Evolutionary conservation across 2,329 filamentous ascomycete species (phyloP).

Genomic region (Parafenestella ontariensis): DNA sequence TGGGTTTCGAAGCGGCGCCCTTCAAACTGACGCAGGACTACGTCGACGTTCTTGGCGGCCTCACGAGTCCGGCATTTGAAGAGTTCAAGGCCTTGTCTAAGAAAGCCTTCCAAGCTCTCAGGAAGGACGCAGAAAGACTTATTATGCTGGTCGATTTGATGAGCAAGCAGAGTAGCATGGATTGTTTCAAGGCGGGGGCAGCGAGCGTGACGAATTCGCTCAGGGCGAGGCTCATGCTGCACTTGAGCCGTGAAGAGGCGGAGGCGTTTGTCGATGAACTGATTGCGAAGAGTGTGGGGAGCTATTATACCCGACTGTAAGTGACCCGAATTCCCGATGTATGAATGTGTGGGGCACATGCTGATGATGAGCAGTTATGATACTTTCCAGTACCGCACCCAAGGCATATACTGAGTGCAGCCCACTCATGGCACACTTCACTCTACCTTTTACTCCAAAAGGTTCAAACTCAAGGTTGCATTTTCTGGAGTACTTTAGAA

Average conservation of each 20-base stretch:
- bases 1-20: slow-evolving; percentile 85
- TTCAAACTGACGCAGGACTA: slow-evolving; percentile 90
- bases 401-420: slow-evolving; percentile 91
- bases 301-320: slow-evolving; percentile 86
- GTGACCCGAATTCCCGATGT: slow-evolving; percentile 35
- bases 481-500: too few relatives aligned
- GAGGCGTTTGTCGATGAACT: slow-evolving; percentile 83
- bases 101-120: slow-evolving; percentile 81
- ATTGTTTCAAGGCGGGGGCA: slow-evolving; percentile 77
- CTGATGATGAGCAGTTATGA: slow-evolving; percentile 67
- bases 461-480: background rate
- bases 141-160: slow-evolving; percentile 85
- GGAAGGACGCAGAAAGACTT: slow-evolving; percentile 79
- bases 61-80: slow-evolving; percentile 72
- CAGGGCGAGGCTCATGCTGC: slow-evolving; percentile 78
- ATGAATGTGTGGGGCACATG: background rate
- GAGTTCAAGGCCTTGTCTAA: slow-evolving; percentile 83
- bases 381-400: slow-evolving; percentile 86
- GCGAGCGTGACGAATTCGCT: slow-evolving; percentile 72
- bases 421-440: too few relatives aligned
- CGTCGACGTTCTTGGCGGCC: slow-evolving; percentile 79
- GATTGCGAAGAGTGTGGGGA: slow-evolving; percentile 80
- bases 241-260: slow-evolving; percentile 82
- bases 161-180: slow-evolving; percentile 84
- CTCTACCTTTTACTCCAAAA: background rate